Evolutionary conservation across 2,329 filamentous ascomycete genomes (phyloP), one percentile per base, ranked within the genome.

Genomic region (Colletotrichum sp.): DNA sequence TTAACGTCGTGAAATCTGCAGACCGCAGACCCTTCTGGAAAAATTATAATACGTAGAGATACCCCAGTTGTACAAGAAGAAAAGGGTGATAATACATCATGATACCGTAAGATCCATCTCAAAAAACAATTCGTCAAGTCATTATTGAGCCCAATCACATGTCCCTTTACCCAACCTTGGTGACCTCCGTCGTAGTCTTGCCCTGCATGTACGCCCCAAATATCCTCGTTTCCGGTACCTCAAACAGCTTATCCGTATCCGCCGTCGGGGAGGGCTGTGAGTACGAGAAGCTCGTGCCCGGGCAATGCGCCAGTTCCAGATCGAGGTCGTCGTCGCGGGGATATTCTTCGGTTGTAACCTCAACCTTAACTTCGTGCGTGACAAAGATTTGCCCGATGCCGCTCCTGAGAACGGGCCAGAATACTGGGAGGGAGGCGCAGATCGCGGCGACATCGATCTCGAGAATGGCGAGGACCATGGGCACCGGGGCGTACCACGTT

Each of bases 401-500:
- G n/a, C 79, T 71, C 22, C 78, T 74, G 7, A 85, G 67, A 25
- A 83, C 76, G 9, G 74, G 74, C 74, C 74, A 76, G 43, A 76
- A 76, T 30, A 76, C 74, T 28, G 74, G 74, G 1, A 76, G 52
- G 6, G 71, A 76, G 18, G 74, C 74, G 52, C 74, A 76, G 27
- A 76, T 75, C 18, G 71, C 71, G 16, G 74, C 74, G 7, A 76
- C 8, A 71, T 85, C 80, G 60, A 84, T 80, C 71, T 85, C 84
- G 73, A 85, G 78, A 1, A 78, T 80, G 2, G 81, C 80, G 8
- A 85, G 79, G 34, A 83, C 77, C 71, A 85, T 81, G 52, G 79
- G 80, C 30, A 78, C 76, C 18, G 82, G 81, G 2, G 78, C 80
- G 77, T 84, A 85, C 82, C 83, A 85, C 1, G 82, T 84, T 8